phyloP scores from a whole-genome alignment of 2,329 filamentous ascomycete genomes.

The Emergomyces orientalis region DNA sequence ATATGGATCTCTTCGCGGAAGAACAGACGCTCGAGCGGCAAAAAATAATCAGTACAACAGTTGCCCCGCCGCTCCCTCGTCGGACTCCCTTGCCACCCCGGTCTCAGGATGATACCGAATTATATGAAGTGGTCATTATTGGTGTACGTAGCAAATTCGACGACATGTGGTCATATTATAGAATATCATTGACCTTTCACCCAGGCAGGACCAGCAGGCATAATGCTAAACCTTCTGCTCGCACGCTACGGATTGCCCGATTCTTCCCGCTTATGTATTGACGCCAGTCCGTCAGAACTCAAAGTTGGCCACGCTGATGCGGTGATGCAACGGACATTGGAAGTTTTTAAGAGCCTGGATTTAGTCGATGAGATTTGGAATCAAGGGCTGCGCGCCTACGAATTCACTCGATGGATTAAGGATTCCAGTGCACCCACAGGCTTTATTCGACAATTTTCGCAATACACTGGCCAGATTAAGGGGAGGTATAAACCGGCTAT shows the following conservation, averaged over 20 bases:
- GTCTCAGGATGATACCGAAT: constrained; percentile 17
- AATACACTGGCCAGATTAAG: constrained; percentile 41
- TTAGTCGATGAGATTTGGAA: constrained; percentile 25
- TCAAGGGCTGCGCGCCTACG: constrained; percentile 43
- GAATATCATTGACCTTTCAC: neutral
- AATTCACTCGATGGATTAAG: constrained; percentile 45
- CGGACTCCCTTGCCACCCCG: constrained; percentile 19
- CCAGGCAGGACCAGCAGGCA: constrained; percentile 36
- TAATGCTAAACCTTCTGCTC: constrained; percentile 35
- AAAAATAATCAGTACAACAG: constrained; percentile 13
- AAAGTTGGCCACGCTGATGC: constrained; percentile 38
- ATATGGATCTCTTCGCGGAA: neutral
- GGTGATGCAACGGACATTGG: constrained; percentile 36
- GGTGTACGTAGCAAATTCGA: constrained; percentile 21
- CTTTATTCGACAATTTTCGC: constrained; percentile 5
- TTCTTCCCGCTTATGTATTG: constrained; percentile 35
- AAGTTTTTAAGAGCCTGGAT: constrained; percentile 36
- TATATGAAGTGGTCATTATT: constrained; percentile 35
- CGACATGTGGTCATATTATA: neutral
- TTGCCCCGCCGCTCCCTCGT: constrained; percentile 30
- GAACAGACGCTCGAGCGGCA: neutral
- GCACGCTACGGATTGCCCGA: constrained; percentile 37
- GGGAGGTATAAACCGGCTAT: constrained; percentile 32
- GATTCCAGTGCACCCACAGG: neutral
- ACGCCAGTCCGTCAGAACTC: constrained; percentile 32